Conservation (phyloP, 768 basidiomycete genomes). For the Amanita molliuscula region DNA sequence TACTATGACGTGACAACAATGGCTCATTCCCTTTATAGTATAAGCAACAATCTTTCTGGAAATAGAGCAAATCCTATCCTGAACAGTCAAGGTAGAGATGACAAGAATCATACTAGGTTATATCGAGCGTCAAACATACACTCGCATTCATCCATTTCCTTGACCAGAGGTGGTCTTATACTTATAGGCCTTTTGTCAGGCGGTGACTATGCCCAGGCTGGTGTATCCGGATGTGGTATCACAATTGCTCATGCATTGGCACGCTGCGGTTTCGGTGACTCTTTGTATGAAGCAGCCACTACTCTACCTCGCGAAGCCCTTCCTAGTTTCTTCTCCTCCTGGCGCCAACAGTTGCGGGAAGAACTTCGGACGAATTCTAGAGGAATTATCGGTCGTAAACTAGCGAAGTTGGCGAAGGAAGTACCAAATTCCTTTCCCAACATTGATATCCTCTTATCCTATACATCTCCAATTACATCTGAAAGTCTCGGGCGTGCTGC, state of each 20-base stretch:
- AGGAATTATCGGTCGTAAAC: conserved; percentile 54
- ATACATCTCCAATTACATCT: conserved; percentile 69
- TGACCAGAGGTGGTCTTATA: conserved; percentile 67
- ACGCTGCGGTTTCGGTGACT: conserved; percentile 70
- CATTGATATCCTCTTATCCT: conserved; percentile 65
- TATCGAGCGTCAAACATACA: conserved; percentile 31
- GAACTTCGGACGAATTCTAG: conserved; percentile 65
- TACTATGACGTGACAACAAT: conserved; percentile 8
- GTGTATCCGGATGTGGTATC: conserved; percentile 57
- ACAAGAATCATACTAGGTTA: conserved; percentile 57
- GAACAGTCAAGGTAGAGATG: conserved; percentile 59
- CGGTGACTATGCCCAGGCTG: conserved; percentile 79
- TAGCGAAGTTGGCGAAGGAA: conserved; percentile 48
- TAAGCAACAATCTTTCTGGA: conserved; percentile 64
- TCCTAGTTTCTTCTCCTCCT: conserved; percentile 41
- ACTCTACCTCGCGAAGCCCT: conserved; percentile 35
- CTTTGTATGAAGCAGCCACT: conserved; percentile 48
- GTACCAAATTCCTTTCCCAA: conserved; percentile 64
- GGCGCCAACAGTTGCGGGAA: conserved; percentile 51
- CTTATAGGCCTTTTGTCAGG: conserved; percentile 82
- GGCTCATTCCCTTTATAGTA: conserved; percentile 24
- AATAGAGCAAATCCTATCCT: conserved; percentile 53
- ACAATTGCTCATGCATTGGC: conserved; percentile 72
- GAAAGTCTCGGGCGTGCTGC: conserved; percentile 39
- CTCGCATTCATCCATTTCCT: conserved; percentile 26